Evolutionary conservation across 768 basidiomycete genomes (phyloP).

Genomic region (Boletus edulis): DNA sequence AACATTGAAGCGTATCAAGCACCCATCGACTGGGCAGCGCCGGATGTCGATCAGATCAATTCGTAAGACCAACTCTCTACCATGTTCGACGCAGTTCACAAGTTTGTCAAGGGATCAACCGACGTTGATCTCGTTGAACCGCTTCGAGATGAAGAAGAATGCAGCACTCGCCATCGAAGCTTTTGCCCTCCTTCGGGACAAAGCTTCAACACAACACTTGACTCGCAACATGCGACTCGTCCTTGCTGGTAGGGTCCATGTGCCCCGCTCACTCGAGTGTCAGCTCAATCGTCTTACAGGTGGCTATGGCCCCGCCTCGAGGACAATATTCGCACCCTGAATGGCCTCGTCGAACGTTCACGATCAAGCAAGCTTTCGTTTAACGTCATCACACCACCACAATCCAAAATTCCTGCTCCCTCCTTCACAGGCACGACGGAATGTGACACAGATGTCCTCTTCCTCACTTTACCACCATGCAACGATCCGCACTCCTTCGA

Average conservation of each 20-base stretch:
- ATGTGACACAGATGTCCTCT: conserved; percentile 61
- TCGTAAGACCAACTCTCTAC: conserved; percentile 46
- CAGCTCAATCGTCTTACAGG: conserved; percentile 43
- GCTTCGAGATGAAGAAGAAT: conserved; percentile 97
- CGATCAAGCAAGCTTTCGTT: conserved; percentile 56
- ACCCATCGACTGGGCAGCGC: conserved; percentile 39
- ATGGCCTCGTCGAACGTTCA: conserved; percentile 56
- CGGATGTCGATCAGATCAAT: conserved; percentile 50
- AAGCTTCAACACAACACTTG: conserved; percentile 14
- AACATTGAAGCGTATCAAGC: conserved; percentile 71
- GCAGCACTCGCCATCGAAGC: conserved; percentile 74
- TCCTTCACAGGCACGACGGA: conserved; percentile 36
- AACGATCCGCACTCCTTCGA: conserved; percentile 79
- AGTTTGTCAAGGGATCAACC: conserved; percentile 51
- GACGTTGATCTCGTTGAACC: conserved; percentile 85
- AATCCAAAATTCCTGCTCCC: conserved; percentile 40
- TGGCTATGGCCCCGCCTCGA: conserved; percentile 84
- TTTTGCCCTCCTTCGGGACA: conserved; percentile 57
- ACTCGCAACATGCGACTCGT: conserved; percentile 60
- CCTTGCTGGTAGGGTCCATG: conserved; percentile 58
- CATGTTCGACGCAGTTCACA: not conserved
- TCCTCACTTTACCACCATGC: conserved; percentile 86
- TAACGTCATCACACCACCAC: conserved; percentile 49
- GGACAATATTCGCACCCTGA: conserved; percentile 77
- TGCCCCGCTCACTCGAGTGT: not conserved